phyloP scores from a whole-genome alignment of 2,329 filamentous ascomycete species.

The Cercospora citrullina region DNA sequence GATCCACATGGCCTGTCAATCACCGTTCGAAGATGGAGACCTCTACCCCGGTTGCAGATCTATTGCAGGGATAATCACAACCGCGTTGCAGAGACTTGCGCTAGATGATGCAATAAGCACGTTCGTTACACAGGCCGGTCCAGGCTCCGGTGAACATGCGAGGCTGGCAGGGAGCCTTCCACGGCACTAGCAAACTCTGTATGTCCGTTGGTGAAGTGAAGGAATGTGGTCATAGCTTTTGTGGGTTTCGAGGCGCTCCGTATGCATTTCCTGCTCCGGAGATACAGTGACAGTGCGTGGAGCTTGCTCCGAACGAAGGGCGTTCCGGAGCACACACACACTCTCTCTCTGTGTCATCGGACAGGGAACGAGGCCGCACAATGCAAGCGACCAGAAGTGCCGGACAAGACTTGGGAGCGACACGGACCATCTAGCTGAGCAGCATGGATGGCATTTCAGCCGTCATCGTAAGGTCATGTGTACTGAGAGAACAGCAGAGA shows the following conservation, averaged over 20 bases:
- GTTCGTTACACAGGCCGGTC: not conserved
- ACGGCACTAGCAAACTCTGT: conserved; percentile 9
- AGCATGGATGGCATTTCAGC: not conserved
- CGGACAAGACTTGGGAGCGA: not conserved
- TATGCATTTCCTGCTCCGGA: not conserved
- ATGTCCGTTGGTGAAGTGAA: not conserved
- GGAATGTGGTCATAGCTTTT: conserved; percentile 1
- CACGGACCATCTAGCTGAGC: not conserved
- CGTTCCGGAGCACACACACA: not conserved
- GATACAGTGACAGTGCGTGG: not conserved
- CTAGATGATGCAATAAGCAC: conserved; percentile 11
- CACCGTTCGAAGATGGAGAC: not conserved
- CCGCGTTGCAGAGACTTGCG: not conserved
- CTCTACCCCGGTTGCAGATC: not conserved
- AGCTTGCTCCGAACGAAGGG: not conserved
- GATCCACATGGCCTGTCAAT: not conserved
- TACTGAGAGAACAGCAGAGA: not conserved
- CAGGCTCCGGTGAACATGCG: conserved; percentile 1
- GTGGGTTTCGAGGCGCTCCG: not conserved
- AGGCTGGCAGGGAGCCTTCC: not conserved
- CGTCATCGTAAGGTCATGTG: not conserved
- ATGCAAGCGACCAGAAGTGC: not conserved
- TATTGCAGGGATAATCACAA: not conserved
- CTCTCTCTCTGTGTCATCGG: not conserved
- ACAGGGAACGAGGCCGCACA: not conserved